These are phyloP conservation scores for Neurospora sp. DNA, from an alignment of 495 filamentous ascomycete genomes.

Conservation along the genomic window DNA sequence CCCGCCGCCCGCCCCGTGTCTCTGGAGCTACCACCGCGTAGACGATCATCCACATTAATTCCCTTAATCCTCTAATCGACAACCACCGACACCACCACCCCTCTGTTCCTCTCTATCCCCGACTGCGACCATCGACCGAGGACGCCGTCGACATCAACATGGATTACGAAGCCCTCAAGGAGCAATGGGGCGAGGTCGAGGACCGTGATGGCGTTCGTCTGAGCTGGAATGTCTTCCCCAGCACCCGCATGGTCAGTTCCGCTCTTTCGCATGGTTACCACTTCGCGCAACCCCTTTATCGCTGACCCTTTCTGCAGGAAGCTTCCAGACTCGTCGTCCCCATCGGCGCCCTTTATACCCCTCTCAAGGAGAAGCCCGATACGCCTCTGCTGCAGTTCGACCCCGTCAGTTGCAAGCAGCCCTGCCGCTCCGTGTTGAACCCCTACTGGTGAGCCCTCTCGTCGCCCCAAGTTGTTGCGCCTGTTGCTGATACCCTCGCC, in stretches of 20 bases:
- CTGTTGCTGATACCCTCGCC: constrained; percentile 15
- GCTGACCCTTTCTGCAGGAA: constrained; percentile 49
- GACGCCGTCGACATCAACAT: constrained; percentile 18
- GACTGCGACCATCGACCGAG: neutral
- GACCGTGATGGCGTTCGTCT: constrained; percentile 93
- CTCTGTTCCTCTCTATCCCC: neutral
- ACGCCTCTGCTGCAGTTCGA: constrained; percentile 89
- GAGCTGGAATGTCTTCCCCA: constrained; percentile 99
- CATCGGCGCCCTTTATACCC: constrained; percentile 93
- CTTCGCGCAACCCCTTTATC: constrained; percentile 13
- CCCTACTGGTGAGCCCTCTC: constrained; percentile 69
- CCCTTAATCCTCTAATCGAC: neutral
- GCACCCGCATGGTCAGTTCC: constrained; percentile 79
- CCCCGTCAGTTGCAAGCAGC: constrained; percentile 92
- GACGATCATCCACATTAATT: neutral
- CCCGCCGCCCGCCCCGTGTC: neutral
- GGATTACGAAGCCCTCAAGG: constrained; percentile 65
- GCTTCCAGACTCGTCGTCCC: constrained; percentile 94
- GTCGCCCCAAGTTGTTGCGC: neutral
- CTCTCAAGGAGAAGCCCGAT: constrained; percentile 89
- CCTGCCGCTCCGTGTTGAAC: constrained; percentile 93
- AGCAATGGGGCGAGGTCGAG: constrained; percentile 95
- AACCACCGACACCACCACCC: neutral
- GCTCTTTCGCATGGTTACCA: constrained; percentile 6
- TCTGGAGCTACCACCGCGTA: neutral